These are phyloP conservation scores for Cladosporium sphaerospermum DNA, from an alignment of 2,329 filamentous ascomycete species.

Conservation along the genomic window DNA sequence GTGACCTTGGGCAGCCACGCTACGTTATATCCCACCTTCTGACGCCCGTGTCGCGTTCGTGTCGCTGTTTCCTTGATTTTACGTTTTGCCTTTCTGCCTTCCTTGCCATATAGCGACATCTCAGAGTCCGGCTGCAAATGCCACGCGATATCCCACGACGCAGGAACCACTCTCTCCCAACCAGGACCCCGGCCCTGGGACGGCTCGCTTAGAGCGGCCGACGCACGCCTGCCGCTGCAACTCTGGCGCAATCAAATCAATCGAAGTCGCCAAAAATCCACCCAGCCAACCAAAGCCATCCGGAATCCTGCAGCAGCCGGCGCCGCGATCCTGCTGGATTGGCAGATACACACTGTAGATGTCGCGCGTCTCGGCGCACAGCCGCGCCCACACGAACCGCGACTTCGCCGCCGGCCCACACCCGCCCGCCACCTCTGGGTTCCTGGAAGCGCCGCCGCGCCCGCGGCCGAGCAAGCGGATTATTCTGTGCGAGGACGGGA, in stretches of 20 bases:
- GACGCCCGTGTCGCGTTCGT: neutral
- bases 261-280: neutral
- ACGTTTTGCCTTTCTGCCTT: neutral
- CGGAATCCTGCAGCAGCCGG: neutral
- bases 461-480: constrained; percentile 16
- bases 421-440: constrained; percentile 1
- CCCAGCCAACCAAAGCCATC: neutral
- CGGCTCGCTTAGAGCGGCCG: constrained; percentile 1
- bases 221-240: neutral
- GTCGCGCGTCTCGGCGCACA: constrained; percentile 3
- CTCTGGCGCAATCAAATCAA: neutral
- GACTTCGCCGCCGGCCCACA: neutral
- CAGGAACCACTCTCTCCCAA: neutral
- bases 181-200: neutral
- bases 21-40: too few relatives aligned
- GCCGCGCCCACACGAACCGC: neutral
- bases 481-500: constrained; percentile 21
- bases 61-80: neutral
- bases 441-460: constrained; percentile 7
- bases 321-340: neutral
- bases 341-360: neutral
- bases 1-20: too few relatives aligned
- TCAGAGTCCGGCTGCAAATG: neutral
- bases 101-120: too few relatives aligned
- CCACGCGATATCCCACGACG: neutral